Evolutionary conservation across 75 land plant genomes (phyloP), one percentile per base, ranked within the genome.

Genomic region (Pinus taeda): DNA sequence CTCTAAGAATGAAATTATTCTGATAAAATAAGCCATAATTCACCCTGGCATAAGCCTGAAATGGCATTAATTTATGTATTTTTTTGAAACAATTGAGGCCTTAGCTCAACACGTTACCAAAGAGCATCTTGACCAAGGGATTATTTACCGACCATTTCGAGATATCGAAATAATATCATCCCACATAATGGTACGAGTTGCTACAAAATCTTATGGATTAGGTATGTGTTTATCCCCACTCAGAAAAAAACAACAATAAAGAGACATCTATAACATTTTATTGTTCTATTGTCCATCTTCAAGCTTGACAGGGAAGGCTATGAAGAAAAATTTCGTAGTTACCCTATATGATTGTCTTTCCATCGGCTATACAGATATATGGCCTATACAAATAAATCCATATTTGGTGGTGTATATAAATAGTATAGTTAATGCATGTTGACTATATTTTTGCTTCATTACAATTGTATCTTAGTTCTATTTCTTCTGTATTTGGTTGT

Each of bases 81-180:
- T 3, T 71, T 77, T 11, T 72, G 55, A 14, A 69, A 81, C 92
- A 95, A 96, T 93, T 77, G 90, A 88, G 81, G 89, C 96, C 42
- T 81, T 95, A 73, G 96, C 96, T 29, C 49, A 59, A 26, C 91
- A 90, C 57, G 92, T 93, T 26, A 86, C 82, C 3, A 57, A 88
- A 73, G 93, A 95, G 80, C 85, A 95, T 81, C 78, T 88, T 8
- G 88, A 80, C 2, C 85, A 88, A 76, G 93, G 96, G 12, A 89
- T 89, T 12, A 83, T 93, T 14, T 95, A 88, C 77, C 98, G 93
- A 29, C 91, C 98, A 60, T 93, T 95, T 75, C 45, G 71, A 11
- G 85, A 89, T 73, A 93, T 95, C 80, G 80, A 96, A 64, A 88
- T 89, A 81, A 93, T 95, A 77, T 95, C 98, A 74, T 93, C 98